A percentile compares a stretch with the other conserved stretches of the same genome.
Evolutionary conservation across 495 filamentous ascomycete species (phyloP).

Genomic region (Aspergillus carlsbadensis): DNA sequence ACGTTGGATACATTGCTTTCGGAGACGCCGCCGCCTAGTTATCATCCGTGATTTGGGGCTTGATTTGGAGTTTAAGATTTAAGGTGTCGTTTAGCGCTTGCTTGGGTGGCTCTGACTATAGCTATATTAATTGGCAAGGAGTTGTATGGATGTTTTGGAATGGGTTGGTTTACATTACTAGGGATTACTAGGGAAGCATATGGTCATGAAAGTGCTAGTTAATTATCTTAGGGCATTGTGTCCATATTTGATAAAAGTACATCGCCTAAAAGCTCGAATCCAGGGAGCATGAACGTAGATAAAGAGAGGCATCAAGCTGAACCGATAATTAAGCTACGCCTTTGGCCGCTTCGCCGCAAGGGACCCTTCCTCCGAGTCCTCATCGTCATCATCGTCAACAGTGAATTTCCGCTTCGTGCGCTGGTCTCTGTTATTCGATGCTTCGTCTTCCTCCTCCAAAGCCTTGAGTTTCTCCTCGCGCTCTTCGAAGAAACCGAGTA

Average conservation of each 20-base stretch:
- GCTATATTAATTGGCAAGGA: neutral
- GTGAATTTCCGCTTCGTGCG: conserved; percentile 49
- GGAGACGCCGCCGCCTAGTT: conserved; percentile 23
- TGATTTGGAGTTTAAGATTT: too few species aligned
- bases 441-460: conserved; percentile 19
- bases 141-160: too few species aligned
- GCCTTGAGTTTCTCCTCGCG: conserved; percentile 32
- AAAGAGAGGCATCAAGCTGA: neutral
- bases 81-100: too few species aligned
- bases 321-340: conserved; percentile 19
- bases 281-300: neutral
- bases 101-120: too few species aligned
- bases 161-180: too few species aligned
- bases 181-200: neutral
- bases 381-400: conserved; percentile 48
- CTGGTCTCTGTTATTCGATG: conserved; percentile 28
- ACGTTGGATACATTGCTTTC: conserved; percentile 25
- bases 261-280: conserved; percentile 5
- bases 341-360: conserved; percentile 38
- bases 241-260: conserved; percentile 6
- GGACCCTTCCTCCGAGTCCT: conserved; percentile 40
- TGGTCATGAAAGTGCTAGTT: neutral
- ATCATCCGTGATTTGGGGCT: conserved; percentile 11
- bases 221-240: neutral
- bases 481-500: conserved; percentile 55